Percentiles rank a stretch among this genome's conserved stretches.
Conservation (phyloP, 2,329 filamentous ascomycete species). For the Xylariomycetidae sp. region DNA sequence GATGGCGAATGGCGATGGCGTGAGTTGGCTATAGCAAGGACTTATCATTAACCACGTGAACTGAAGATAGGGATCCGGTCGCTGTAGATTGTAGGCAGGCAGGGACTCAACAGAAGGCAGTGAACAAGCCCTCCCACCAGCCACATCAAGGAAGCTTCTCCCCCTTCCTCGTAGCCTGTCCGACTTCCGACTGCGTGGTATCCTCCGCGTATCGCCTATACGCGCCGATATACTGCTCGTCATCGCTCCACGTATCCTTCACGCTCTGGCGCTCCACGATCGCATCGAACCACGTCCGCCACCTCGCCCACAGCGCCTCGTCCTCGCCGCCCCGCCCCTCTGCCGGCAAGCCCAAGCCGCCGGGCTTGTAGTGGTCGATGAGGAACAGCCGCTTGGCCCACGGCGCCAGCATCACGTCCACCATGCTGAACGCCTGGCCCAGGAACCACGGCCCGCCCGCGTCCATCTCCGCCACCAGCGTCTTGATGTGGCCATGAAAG, state of each 20-base stretch:
- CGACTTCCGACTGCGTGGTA: constrained; percentile 55
- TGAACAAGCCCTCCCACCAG: not conserved
- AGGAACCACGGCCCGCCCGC: constrained; percentile 59
- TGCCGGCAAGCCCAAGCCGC: constrained; percentile 40
- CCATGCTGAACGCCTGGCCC: constrained; percentile 55
- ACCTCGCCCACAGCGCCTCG: constrained; percentile 56
- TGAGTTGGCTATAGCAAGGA: too few species aligned
- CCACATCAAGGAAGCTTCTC: constrained; percentile 50
- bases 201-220: constrained; percentile 65
- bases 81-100: too few species aligned
- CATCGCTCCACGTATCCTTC: constrained; percentile 60
- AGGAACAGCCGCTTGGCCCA: constrained; percentile 69
- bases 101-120: not conserved
- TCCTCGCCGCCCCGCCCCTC: constrained; percentile 33
- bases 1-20: too few species aligned
- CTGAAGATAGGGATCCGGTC: too few species aligned
- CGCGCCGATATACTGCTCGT: constrained; percentile 59
- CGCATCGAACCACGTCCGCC: constrained; percentile 58
- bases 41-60: too few species aligned
- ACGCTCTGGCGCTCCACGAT: constrained; percentile 56
- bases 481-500: constrained; percentile 52
- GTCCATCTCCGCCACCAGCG: constrained; percentile 56
- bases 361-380: constrained; percentile 67
- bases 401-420: constrained; percentile 66
- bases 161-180: constrained; percentile 57